These are phyloP conservation scores for Fusarium succisae DNA, from an alignment of 2,329 filamentous ascomycete species.

Conservation along the genomic window DNA sequence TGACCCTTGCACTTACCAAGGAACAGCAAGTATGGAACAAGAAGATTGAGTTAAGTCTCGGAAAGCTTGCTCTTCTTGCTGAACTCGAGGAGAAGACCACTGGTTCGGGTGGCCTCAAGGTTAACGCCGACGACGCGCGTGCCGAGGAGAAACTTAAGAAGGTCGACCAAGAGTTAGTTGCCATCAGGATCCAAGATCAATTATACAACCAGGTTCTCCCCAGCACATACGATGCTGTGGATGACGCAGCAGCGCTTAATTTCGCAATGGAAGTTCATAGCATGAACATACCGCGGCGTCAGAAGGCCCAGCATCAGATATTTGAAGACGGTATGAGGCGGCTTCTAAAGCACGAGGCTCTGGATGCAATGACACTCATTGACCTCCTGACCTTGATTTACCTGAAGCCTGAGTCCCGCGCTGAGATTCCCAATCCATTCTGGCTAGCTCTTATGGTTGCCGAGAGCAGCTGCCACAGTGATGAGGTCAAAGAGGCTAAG, in stretches of 20 bases:
- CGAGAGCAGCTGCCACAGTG: conserved; percentile 63
- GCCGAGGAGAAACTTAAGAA: conserved; percentile 58
- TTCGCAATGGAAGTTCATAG: conserved; percentile 77
- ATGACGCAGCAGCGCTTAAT: conserved; percentile 80
- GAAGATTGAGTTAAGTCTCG: conserved; percentile 89
- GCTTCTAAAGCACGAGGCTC: conserved; percentile 75
- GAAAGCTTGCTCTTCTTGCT: conserved; percentile 82
- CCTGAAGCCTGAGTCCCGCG: conserved; percentile 56
- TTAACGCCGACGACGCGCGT: conserved; percentile 47
- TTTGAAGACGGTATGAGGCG: conserved; percentile 76
- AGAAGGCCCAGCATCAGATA: conserved; percentile 73
- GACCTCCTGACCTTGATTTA: conserved; percentile 82
- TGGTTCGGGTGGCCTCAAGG: conserved; percentile 51
- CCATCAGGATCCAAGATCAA: conserved; percentile 82
- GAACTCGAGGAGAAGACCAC: conserved; percentile 54
- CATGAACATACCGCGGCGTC: conserved; percentile 62
- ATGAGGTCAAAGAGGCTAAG: conserved; percentile 66
- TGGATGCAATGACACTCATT: conserved; percentile 73
- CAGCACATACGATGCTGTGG: conserved; percentile 76
- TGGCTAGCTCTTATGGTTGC: conserved; percentile 74
- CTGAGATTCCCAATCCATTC: conserved; percentile 75
- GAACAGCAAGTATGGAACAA: conserved; percentile 91
- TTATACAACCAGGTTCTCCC: conserved; percentile 77
- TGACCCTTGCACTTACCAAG: conserved; percentile 72
- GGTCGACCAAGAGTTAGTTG: conserved; percentile 70